These are phyloP conservation scores for Canavalia gladiata DNA, from an alignment of 306 rosid genomes.

Conservation along the genomic window DNA sequence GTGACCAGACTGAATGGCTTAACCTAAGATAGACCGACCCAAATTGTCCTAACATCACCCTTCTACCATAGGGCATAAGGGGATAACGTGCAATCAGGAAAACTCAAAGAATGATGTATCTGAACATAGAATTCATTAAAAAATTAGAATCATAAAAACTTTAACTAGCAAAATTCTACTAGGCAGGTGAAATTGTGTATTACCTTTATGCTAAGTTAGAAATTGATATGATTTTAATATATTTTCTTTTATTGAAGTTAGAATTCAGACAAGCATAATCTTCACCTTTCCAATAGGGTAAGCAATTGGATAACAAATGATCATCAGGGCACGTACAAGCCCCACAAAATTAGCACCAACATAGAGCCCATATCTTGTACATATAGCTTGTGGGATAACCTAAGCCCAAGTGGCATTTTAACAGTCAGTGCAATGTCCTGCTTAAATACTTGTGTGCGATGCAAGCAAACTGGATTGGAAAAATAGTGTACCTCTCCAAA, in stretches of 20 bases:
- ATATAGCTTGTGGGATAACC: slow-evolving; percentile 95
- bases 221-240: slow-evolving; percentile 11
- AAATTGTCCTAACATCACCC: slow-evolving; percentile 2
- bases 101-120: slow-evolving; percentile 3
- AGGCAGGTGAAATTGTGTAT: neutral
- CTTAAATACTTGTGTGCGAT: slow-evolving; percentile 13
- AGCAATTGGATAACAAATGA: slow-evolving; percentile 81
- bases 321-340: slow-evolving; percentile 83
- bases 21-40: slow-evolving; percentile 15
- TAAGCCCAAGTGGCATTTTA: slow-evolving; percentile 47
- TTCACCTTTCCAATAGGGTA: slow-evolving; percentile 88
- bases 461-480: slow-evolving; percentile 15
- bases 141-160: neutral
- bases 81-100: neutral
- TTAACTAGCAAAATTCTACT: neutral
- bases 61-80: slow-evolving; percentile 23
- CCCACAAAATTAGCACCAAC: slow-evolving; percentile 85
- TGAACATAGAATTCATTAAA: slow-evolving; percentile 8
- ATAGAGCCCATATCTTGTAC: slow-evolving; percentile 79
- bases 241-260: slow-evolving; percentile 21
- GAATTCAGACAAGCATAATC: slow-evolving; percentile 22
- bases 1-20: slow-evolving; percentile 23
- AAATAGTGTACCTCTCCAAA: slow-evolving; percentile 77
- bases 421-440: slow-evolving; percentile 45
- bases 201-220: slow-evolving; percentile 5